phyloP scores from a whole-genome alignment of 163 green algal genomes.

The Scenedesmus sp. region DNA sequence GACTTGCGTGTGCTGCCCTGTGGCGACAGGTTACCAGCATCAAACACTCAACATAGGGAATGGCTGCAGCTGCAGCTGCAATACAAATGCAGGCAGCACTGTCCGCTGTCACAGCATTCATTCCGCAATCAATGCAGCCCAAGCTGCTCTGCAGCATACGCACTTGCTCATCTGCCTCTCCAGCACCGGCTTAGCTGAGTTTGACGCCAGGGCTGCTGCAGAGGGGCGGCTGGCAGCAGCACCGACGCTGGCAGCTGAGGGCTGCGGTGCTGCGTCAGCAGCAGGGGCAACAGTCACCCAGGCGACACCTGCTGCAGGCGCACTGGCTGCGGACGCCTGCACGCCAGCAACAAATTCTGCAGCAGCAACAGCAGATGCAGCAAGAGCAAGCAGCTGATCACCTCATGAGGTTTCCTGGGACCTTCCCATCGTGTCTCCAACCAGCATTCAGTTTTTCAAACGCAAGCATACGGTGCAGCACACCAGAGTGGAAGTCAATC shows the following conservation, averaged over 20 bases:
- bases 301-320: conserved; percentile 3
- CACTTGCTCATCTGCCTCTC: conserved; percentile 21
- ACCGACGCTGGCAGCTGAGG: neutral
- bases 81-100: too few species aligned
- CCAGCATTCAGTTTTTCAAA: neutral
- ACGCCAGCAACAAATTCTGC: neutral
- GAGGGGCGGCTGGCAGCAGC: neutral
- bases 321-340: neutral
- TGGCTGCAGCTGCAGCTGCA: too few species aligned
- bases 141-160: neutral
- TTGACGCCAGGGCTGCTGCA: neutral
- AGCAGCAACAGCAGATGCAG: conserved; percentile 7
- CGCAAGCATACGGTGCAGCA: too few species aligned
- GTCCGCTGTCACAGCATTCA: neutral
- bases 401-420: conserved; percentile 3
- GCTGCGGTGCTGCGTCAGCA: neutral
- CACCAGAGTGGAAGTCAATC: too few species aligned
- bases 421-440: neutral
- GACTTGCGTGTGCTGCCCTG: neutral
- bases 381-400: neutral
- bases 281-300: neutral
- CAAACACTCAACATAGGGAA: too few species aligned
- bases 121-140: neutral
- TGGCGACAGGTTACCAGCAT: neutral
- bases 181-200: neutral